Evolutionary conservation across 2,329 filamentous ascomycete species (phyloP).

Genomic region (Beauveria bassiana): DNA sequence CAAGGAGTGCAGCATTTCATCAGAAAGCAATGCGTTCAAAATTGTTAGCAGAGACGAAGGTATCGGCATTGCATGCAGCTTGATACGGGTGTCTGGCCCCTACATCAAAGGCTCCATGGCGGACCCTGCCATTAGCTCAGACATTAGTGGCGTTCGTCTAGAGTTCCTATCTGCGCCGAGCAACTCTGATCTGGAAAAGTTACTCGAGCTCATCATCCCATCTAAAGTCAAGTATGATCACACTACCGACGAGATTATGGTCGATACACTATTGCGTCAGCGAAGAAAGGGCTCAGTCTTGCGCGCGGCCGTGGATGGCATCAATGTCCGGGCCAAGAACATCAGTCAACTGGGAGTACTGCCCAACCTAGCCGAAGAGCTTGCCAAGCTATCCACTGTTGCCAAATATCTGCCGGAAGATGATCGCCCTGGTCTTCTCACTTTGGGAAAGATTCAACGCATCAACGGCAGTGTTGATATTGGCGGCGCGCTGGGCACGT

Average conservation of each 20-base stretch:
- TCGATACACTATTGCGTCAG: slow-evolving; percentile 84
- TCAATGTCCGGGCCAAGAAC: slow-evolving; percentile 56
- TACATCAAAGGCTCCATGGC: slow-evolving; percentile 44
- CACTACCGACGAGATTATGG: slow-evolving; percentile 84
- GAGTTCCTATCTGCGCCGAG: slow-evolving; percentile 68
- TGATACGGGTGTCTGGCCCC: slow-evolving; percentile 67
- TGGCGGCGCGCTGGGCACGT: slow-evolving; percentile 59
- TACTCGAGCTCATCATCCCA: slow-evolving; percentile 81
- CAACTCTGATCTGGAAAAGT: slow-evolving; percentile 70
- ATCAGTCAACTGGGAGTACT: slow-evolving; percentile 60
- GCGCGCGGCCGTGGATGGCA: slow-evolving; percentile 56
- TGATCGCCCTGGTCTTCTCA: slow-evolving; percentile 81
- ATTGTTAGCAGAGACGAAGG: slow-evolving; percentile 66
- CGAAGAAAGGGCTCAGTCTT: slow-evolving; percentile 79
- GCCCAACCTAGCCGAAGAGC: slow-evolving; percentile 65
- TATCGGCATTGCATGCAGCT: slow-evolving; percentile 65
- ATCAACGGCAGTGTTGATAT: slow-evolving; percentile 55
- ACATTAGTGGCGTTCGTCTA: slow-evolving; percentile 58
- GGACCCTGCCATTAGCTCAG: slow-evolving; percentile 53
- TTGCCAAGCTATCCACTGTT: slow-evolving; percentile 76
- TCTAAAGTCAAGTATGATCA: slow-evolving; percentile 84
- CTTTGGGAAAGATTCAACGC: slow-evolving; percentile 59
- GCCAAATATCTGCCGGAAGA: slow-evolving; percentile 95
- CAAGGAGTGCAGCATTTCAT: slow-evolving; percentile 62
- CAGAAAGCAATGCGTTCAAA: slow-evolving; percentile 78